Evolutionary conservation across 768 basidiomycete species (phyloP), one percentile per base, ranked within the genome.

Genomic region (Pisolithus orientalis): DNA sequence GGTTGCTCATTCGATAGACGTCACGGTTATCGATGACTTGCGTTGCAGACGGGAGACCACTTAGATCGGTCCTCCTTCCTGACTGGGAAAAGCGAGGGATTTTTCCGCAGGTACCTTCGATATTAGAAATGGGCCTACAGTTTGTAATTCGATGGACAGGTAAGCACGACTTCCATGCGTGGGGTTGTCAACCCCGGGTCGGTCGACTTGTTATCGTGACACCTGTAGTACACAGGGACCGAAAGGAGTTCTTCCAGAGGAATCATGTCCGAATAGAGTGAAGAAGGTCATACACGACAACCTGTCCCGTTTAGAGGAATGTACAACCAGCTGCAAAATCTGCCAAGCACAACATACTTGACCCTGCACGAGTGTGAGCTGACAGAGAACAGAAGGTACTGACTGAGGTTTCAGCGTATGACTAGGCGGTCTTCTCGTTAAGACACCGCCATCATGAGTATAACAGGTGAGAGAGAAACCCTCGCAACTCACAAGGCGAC

Each of bases 351-450:
- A 14, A 13, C 25, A 53, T 17, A 63, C 5, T 29, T 29, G 28
- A 29, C 54, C 63, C 59, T 63, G 50, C 32, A 47, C 31, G 31
- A 29, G 6, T 16, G 39, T 67, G 8, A 63, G 49, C 10, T 21
- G 31, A 42, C 47, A 51, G 14, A 49, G 27, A 29, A 44, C 34
- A 9, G 17, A 49, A 44, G 16, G 5, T 37, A 40, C 39, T 25
- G 9, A 11, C 44, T 13, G 32, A 44, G 44, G 43, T 61, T 63
- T 68, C 68, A 70, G 51, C 66, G 64, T 44, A 68, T 38, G 39
- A 61, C 47, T 25, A 68, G 63, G 1, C 64, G 60, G 21, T 70
- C 66, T 39, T 58, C 62, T 7, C 66, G 66, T 44, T 47, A 21
- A 21, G 16, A 29, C 42, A 32, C 37, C 17, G 17, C 27, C 39